phyloP scores from a whole-genome alignment of 75 land plant species.

The Azolla pinnata region DNA sequence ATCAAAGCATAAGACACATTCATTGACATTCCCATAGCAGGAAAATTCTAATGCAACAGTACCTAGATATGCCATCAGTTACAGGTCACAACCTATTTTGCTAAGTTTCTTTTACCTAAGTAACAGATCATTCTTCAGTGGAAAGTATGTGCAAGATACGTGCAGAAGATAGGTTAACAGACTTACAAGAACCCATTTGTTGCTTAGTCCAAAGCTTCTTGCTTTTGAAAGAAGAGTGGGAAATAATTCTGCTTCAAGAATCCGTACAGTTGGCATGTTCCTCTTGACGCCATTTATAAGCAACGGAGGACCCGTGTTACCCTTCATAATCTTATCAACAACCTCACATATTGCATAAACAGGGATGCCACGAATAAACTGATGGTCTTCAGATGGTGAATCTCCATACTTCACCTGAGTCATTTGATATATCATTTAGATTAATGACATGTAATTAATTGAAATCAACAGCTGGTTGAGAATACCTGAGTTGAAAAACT shows the following conservation, averaged over 20 bases:
- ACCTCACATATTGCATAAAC: slow-evolving; percentile 72
- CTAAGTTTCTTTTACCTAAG: too few species aligned
- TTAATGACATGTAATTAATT: background rate
- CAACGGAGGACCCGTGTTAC: slow-evolving; percentile 49
- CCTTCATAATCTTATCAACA: slow-evolving; percentile 63
- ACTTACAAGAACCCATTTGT: slow-evolving; percentile 73
- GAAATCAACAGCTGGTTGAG: slow-evolving; percentile 47
- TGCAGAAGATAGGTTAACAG: background rate
- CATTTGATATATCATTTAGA: slow-evolving; percentile 1
- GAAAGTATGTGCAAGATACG: background rate
- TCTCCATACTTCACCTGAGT: slow-evolving; percentile 70
- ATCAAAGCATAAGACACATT: too few species aligned
- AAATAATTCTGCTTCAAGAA: slow-evolving; percentile 89
- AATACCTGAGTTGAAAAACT: slow-evolving; percentile 95
- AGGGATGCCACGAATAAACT: slow-evolving; percentile 89
- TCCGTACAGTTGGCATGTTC: slow-evolving; percentile 77
- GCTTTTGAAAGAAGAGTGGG: slow-evolving; percentile 93
- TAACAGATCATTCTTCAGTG: too few species aligned
- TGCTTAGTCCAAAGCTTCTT: slow-evolving; percentile 75
- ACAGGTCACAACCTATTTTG: too few species aligned
- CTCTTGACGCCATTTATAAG: slow-evolving; percentile 66
- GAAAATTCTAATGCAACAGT: too few species aligned
- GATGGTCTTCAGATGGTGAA: slow-evolving; percentile 72
- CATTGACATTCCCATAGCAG: too few species aligned
- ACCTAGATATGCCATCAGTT: too few species aligned